Base-by-base conservation (phyloP, 2,329 filamentous ascomycete species). In the Cladorrhinum sp. region DNA sequence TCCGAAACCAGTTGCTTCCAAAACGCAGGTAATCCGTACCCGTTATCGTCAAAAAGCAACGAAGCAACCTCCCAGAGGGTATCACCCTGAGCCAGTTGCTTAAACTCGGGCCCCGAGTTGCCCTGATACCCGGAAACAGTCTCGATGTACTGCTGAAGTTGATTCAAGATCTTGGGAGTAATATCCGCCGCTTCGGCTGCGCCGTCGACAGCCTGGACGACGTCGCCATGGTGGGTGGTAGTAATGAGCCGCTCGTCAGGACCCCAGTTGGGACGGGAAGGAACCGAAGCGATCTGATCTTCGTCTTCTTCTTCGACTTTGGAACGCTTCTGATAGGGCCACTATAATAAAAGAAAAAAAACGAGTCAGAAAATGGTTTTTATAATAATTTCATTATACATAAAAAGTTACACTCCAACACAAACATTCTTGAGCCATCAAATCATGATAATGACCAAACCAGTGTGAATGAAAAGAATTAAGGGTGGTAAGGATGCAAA, bases 41-140 rank as follows among this genome's bases (percentile, higher is more conserved):
- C 77, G 10, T 86, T 64, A n/a, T 86, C 80, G 66, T 96, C 92
- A 70, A 96, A 99, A 2, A 99, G 82, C 39, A 97, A 87, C 60
- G 90, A 90, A 1, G 91, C 88, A 36, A 99, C 80, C 63, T 91
- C 84, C 95, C 96, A 99, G 1, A 95, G 86, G 14, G 86, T 85
- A 74, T 96, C 91, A 60, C 91, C 85, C 21, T 64, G 64, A 26
- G 68, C 68, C 24, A 67, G 58, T 3, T 64, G 61, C 16, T 59
- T 59, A 20, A 67, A 64, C 20, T 60, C 50, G 14, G 59, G 61
- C 8, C 52, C 46, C 7, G 50, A 55, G 20, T 20, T 21, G 57
- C 57, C 59, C 65, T 66, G 30, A 18, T 49, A 57, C 12, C 46
- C 51, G 1, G 64, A 60, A 14, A 59, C 51, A 33, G 18, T 64